These are phyloP conservation scores for Chalciporus sp. DNA, from an alignment of 1,284 basidiomycete species.

Conservation along the genomic window DNA sequence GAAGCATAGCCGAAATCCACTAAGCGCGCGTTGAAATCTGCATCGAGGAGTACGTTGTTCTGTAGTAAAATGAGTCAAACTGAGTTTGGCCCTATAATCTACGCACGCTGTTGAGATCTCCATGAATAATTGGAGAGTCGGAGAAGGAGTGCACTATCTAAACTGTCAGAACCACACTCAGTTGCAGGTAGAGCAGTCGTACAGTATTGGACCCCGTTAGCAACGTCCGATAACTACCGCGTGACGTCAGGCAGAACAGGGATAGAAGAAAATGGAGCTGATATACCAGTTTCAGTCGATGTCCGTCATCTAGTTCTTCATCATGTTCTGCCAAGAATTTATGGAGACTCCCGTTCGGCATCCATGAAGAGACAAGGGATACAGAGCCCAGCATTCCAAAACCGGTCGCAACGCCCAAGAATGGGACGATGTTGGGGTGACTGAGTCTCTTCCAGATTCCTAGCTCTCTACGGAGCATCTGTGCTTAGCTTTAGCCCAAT, in stretches of 20 bases:
- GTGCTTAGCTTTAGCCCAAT: background rate
- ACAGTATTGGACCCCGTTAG: background rate
- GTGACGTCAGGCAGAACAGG: no score
- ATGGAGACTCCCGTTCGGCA: conserved; percentile 15
- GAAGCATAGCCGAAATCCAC: background rate
- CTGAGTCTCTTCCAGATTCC: conserved; percentile 24
- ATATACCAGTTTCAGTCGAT: conserved; percentile 17
- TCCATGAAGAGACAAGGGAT: conserved; percentile 24
- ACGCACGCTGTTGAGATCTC: background rate
- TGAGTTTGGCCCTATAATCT: no score
- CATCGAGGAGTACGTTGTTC: background rate
- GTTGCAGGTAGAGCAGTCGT: no score
- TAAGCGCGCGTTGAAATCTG: background rate
- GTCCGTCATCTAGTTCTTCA: background rate
- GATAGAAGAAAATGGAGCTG: background rate
- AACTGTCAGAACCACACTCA: no score
- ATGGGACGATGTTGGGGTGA: conserved; percentile 20
- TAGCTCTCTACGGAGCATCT: conserved; percentile 16
- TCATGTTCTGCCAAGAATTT: conserved; percentile 8
- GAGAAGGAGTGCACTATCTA: background rate
- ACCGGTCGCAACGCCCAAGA: conserved; percentile 17
- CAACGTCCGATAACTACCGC: background rate
- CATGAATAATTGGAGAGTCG: background rate
- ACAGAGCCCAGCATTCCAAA: conserved; percentile 14
- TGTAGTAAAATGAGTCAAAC: background rate